phyloP scores from a whole-genome alignment of 192 early-diverging fungal species.

The Allomyces macrogynus region DNA sequence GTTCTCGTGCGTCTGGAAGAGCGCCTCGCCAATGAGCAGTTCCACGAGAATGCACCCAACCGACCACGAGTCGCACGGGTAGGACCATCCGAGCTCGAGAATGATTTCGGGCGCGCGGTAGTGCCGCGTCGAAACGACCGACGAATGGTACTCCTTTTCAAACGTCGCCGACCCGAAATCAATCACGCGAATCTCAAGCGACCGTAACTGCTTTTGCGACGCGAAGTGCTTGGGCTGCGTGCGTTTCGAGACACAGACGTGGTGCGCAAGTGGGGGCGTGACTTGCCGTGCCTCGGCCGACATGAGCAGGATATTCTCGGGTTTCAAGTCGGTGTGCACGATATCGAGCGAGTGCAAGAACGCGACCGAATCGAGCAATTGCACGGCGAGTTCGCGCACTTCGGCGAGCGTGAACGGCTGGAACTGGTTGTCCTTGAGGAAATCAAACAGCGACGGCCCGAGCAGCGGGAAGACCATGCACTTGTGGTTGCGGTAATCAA shows the following conservation, averaged over 20 bases:
- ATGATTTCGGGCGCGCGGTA: conserved; percentile 97
- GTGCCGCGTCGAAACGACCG: conserved; percentile 82
- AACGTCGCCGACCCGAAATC: conserved; percentile 94
- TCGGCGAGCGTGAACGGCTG: conserved; percentile 72
- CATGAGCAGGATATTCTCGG: conserved; percentile 78
- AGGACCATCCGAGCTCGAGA: conserved; percentile 77
- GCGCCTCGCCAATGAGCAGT: conserved; percentile 78
- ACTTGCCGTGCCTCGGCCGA: conserved; percentile 5
- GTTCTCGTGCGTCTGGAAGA: conserved; percentile 97
- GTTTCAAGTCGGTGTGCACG: conserved; percentile 97
- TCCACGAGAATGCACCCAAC: conserved; percentile 92
- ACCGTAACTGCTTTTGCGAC: not conserved
- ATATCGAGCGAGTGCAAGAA: conserved; percentile 73
- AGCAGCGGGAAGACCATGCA: conserved; percentile 97
- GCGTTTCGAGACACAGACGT: not conserved
- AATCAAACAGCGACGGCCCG: conserved; percentile 77
- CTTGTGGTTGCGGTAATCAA: conserved; percentile 79
- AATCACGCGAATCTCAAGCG: conserved; percentile 55
- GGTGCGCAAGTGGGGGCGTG: not conserved
- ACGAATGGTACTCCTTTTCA: conserved; percentile 76
- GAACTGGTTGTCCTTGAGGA: conserved; percentile 80
- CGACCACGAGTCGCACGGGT: conserved; percentile 95
- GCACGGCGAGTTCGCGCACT: conserved; percentile 63
- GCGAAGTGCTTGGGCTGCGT: not conserved
- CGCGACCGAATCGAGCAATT: conserved; percentile 68